phyloP scores from a whole-genome alignment of 2,329 filamentous ascomycete species.

The Exophiala spinifera region DNA sequence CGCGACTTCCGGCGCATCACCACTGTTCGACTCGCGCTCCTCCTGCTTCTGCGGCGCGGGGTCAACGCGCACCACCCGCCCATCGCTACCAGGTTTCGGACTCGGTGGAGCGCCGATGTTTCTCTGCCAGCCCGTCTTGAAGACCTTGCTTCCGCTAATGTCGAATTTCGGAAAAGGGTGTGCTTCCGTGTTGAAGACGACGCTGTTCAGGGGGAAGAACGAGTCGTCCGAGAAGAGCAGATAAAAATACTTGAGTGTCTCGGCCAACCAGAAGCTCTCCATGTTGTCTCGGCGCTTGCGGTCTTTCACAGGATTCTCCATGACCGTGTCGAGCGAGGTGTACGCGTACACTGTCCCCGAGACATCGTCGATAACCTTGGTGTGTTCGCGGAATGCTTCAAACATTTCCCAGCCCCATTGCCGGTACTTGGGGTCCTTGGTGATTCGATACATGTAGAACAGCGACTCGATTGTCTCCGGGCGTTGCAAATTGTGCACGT shows the following conservation, averaged over 20 bases:
- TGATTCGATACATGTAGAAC: conserved; percentile 99
- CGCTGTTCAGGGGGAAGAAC: conserved; percentile 60
- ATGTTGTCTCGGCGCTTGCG: conserved; percentile 68
- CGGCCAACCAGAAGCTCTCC: conserved; percentile 98
- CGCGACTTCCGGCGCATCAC: neutral
- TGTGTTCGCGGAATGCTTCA: conserved; percentile 82
- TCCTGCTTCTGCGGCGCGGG: conserved; percentile 10
- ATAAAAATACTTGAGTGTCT: conserved; percentile 97
- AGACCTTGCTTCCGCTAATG: conserved; percentile 61
- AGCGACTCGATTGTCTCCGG: conserved; percentile 95
- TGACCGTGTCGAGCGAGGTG: conserved; percentile 23
- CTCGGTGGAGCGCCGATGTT: conserved; percentile 1
- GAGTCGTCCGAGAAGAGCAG: conserved; percentile 74
- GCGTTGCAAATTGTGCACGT: conserved; percentile 87
- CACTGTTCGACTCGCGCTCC: neutral
- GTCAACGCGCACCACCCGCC: conserved; percentile 13
- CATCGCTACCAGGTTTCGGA: conserved; percentile 3
- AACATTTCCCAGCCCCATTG: conserved; percentile 99
- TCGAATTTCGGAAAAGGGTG: conserved; percentile 87
- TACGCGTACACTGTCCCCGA: conserved; percentile 26
- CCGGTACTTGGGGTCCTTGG: conserved; percentile 80
- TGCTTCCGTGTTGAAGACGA: conserved; percentile 95
- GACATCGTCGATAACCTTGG: conserved; percentile 68
- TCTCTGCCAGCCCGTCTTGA: conserved; percentile 72
- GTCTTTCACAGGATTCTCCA: conserved; percentile 22